Percentiles rank a stretch among this genome's conserved stretches.
Evolutionary conservation across 2,329 filamentous ascomycete genomes (phyloP).

Genomic region (Metarhizium brunneum): DNA sequence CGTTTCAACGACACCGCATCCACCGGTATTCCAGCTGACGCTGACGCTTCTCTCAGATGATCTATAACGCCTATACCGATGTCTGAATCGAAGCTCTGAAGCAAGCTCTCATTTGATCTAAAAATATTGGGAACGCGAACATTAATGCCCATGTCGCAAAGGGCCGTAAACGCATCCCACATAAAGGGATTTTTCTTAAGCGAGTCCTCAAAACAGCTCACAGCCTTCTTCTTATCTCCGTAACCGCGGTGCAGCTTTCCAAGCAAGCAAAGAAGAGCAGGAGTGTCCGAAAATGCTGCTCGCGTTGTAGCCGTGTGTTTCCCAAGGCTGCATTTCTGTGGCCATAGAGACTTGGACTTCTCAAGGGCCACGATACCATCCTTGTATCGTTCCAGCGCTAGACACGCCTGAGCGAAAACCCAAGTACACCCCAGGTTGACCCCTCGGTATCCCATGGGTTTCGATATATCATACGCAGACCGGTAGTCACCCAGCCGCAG

Average conservation of each 20-base stretch:
- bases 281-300: slow-evolving; percentile 69
- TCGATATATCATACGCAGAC: slow-evolving; percentile 77
- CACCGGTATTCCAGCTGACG: slow-evolving; percentile 15
- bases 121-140: slow-evolving; percentile 82
- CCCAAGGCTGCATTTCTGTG: slow-evolving; percentile 66
- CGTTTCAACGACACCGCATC: slow-evolving; percentile 34
- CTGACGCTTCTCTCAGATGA: slow-evolving; percentile 23
- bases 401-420: slow-evolving; percentile 81
- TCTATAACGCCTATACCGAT: slow-evolving; percentile 18
- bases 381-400: slow-evolving; percentile 67
- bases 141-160: slow-evolving; percentile 80
- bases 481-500: slow-evolving; percentile 73
- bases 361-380: slow-evolving; percentile 81
- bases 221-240: slow-evolving; percentile 74
- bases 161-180: slow-evolving; percentile 89
- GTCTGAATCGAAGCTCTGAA: slow-evolving; percentile 36
- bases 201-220: slow-evolving; percentile 78
- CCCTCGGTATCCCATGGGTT: slow-evolving; percentile 59
- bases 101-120: slow-evolving; percentile 51
- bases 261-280: slow-evolving; percentile 72
- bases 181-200: slow-evolving; percentile 89
- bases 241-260: slow-evolving; percentile 81
- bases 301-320: slow-evolving; percentile 71
- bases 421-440: slow-evolving; percentile 80
- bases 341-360: slow-evolving; percentile 69